phyloP scores from a whole-genome alignment of 2,329 filamentous ascomycete species.

The Aspergillus pseudonomiae region DNA sequence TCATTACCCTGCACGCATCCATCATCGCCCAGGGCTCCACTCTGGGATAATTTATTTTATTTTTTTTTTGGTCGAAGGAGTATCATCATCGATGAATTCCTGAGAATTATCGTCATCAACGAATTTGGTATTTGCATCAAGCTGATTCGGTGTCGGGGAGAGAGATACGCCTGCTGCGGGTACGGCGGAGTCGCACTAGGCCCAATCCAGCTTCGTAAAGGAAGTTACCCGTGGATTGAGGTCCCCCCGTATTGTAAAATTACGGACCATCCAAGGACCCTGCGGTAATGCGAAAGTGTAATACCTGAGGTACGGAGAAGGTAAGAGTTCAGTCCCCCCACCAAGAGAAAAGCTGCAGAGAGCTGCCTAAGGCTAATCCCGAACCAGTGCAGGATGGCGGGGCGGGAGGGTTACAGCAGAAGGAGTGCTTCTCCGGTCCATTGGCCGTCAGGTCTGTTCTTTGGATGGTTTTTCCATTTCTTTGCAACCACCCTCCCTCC shows the following conservation, averaged over 20 bases:
- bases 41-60: too few species aligned
- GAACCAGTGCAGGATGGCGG: constrained; percentile 6
- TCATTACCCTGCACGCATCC: constrained; percentile 16
- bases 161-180: constrained; percentile 9
- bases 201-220: not conserved
- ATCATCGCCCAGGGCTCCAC: constrained; percentile 9
- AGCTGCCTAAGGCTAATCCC: constrained; percentile 12
- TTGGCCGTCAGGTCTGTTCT: constrained; percentile 4
- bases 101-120: constrained; percentile 44
- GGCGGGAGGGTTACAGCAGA: constrained; percentile 8
- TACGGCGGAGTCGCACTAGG: constrained; percentile 11
- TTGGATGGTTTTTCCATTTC: not conserved
- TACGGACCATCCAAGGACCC: not conserved
- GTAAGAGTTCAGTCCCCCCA: not conserved
- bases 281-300: not conserved
- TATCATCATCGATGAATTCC: constrained; percentile 26
- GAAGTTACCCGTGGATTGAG: constrained; percentile 5
- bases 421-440: not conserved
- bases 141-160: not conserved
- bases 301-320: not conserved
- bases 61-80: not conserved
- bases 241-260: not conserved
- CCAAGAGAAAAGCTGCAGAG: not conserved
- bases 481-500: not conserved
- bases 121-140: constrained; percentile 7